Evolutionary conservation across 2,329 filamentous ascomycete species (phyloP), one percentile per base, ranked within the genome.

Genomic region (Ilyonectria destructans): DNA sequence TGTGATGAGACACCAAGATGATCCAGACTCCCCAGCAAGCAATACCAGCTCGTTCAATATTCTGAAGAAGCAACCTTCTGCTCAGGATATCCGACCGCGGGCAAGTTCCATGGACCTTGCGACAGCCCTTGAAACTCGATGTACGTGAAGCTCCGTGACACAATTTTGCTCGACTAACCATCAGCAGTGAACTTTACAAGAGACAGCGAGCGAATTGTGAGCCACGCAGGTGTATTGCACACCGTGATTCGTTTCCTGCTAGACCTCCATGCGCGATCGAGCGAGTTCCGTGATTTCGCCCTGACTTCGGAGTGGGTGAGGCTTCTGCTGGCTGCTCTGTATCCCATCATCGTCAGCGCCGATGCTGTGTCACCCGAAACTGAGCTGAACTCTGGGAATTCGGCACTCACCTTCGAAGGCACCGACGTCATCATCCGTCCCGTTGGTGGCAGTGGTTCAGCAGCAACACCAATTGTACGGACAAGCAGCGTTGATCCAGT

Each of bases 271-370:
- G 83, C 86, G n/a, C 90, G 91, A 45, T 98, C 94, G 4, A 80
- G 85, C 2, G 88, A 88, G 29, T 98, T 98, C 79, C 89, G 93
- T 64, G 95, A 98, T 51, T 98, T 97, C 79, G 89, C 94, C 0
- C 82, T 92, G 12, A 88, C 87, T 1, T 97, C 95, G 0, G 92
- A 93, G 51, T 98, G 97, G 80, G 85, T 96, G 1, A 91, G 96
- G 68, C 86, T 94, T 54, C 83, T 99, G 4, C 85, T 98, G 1
- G 89, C 90, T 40, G 91, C 94, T 13, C 84, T 98, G 2, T 99
- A 96, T 77, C 95, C 96, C 2, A 90, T 96, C 19, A 88, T 98
- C 57, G 95, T 97, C 29, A 96, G 94, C 73, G 91, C 93, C 13
- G 94, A 98, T 80, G 88, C 91, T 23, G 91, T 98, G 45, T 92